Percentiles rank a stretch among this genome's conserved stretches.
phyloP scores from a whole-genome alignment of 106 monocot genomes.

The Triglochin maritima region DNA sequence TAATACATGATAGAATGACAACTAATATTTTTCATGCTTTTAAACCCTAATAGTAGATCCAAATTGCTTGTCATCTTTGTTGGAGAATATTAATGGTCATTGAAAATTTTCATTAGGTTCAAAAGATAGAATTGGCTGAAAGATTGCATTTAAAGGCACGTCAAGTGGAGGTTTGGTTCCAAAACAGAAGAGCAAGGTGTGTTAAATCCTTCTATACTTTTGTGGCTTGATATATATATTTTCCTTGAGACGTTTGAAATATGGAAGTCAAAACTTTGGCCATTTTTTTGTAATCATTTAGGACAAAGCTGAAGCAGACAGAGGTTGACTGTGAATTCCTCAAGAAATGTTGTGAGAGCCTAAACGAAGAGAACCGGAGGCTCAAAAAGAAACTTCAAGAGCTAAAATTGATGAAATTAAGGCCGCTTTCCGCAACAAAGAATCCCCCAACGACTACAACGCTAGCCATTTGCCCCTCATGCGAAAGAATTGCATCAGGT shows the following conservation, averaged over 20 bases:
- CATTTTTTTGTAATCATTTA: conserved; percentile 1
- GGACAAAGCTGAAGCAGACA: conserved; percentile 39
- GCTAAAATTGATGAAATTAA: conserved; percentile 5
- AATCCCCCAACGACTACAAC: conserved; percentile 8
- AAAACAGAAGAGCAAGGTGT: conserved; percentile 41
- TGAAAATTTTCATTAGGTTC: conserved; percentile 8
- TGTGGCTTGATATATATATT: neutral
- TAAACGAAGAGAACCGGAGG: conserved; percentile 29
- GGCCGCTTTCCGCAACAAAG: neutral
- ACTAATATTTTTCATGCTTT: no score
- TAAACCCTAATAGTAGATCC: no score
- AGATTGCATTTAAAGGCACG: conserved; percentile 27
- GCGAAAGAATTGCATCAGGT: conserved; percentile 15
- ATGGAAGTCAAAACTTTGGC: neutral
- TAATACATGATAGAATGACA: no score
- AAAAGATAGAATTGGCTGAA: conserved; percentile 28
- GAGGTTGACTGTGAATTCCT: conserved; percentile 34
- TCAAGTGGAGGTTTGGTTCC: conserved; percentile 43
- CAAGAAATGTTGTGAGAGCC: conserved; percentile 25
- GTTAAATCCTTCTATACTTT: neutral
- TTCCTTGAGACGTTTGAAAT: neutral
- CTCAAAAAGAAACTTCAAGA: conserved; percentile 32
- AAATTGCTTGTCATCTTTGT: no score
- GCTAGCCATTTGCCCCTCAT: conserved; percentile 21
- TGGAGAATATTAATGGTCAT: no score